Evolutionary conservation across 108 stramenopile genomes (phyloP).

Genomic region (Conticribra guillardii): DNA sequence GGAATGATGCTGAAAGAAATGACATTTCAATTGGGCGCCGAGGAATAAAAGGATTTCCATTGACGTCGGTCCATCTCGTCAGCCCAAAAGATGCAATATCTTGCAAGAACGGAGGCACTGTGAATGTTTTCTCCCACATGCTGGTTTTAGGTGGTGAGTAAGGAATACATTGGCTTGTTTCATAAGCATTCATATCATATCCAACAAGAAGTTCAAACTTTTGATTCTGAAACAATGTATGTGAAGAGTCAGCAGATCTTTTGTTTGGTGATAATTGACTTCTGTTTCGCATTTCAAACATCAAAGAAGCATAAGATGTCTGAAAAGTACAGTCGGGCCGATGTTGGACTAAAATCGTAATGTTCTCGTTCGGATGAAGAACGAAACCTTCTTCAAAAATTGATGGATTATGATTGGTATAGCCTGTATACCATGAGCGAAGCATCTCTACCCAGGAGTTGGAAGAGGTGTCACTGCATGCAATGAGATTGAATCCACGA

Average conservation of each 20-base stretch:
- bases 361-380: constrained; percentile 67
- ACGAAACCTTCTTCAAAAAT: constrained; percentile 45
- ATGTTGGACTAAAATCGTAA: constrained; percentile 66
- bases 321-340: constrained; percentile 61
- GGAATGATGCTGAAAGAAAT: constrained; percentile 23
- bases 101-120: constrained; percentile 18
- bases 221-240: constrained; percentile 29
- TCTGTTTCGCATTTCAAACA: constrained; percentile 47
- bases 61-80: constrained; percentile 12
- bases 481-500: constrained; percentile 31
- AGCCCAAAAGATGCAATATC: constrained; percentile 31
- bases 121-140: constrained; percentile 17
- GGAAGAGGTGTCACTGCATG: neutral
- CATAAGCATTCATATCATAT: constrained; percentile 48
- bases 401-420: neutral
- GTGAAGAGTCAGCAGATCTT: constrained; percentile 7
- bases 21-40: constrained; percentile 23
- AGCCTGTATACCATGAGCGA: neutral
- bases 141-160: constrained; percentile 24
- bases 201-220: constrained; percentile 58
- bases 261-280: neutral
- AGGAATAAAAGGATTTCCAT: constrained; percentile 13
- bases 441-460: neutral
- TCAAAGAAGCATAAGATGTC: constrained; percentile 62
- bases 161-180: constrained; percentile 40